Evolutionary conservation across 805 yeast species (phyloP).

Genomic region (Cyberlindnera lachancei): DNA sequence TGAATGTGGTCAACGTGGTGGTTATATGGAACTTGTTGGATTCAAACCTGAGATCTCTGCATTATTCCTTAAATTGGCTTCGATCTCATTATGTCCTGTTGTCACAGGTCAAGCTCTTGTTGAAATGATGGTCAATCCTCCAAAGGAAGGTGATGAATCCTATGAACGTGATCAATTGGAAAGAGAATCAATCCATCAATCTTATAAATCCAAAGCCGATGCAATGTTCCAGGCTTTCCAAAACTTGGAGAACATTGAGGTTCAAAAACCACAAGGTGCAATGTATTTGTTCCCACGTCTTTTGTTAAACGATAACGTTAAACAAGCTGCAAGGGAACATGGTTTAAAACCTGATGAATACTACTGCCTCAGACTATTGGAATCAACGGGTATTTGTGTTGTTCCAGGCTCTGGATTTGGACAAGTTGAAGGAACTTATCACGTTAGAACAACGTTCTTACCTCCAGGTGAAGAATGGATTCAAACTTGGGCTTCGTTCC

Average conservation of each 20-base stretch:
- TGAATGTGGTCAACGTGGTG: constrained; percentile 99
- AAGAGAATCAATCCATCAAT: constrained; percentile 49
- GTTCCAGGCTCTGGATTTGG: constrained; percentile 98
- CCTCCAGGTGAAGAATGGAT: constrained; percentile 95
- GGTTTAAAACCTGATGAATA: constrained; percentile 73
- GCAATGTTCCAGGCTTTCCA: constrained; percentile 63
- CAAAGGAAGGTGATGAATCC: constrained; percentile 68
- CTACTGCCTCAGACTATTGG: constrained; percentile 79
- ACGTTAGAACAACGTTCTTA: constrained; percentile 91
- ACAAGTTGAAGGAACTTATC: constrained; percentile 82
- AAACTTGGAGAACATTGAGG: constrained; percentile 71
- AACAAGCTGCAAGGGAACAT: constrained; percentile 47
- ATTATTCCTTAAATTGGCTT: constrained; percentile 75
- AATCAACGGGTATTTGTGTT: constrained; percentile 89
- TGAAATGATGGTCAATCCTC: constrained; percentile 92
- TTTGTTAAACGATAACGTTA: constrained; percentile 55
- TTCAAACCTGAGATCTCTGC: constrained; percentile 63
- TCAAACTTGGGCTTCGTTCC: constrained; percentile 70
- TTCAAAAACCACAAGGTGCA: constrained; percentile 93
- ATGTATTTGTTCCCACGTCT: constrained; percentile 92
- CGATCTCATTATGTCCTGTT: constrained; percentile 88
- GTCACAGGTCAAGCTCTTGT: constrained; percentile 92
- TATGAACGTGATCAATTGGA: constrained; percentile 61
- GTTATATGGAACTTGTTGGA: constrained; percentile 91
- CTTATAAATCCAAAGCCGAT: constrained; percentile 57